A percentile compares a stretch with the other conserved stretches of the same genome.
Evolutionary conservation across 768 basidiomycete species (phyloP).

Genomic region (Macrolepiota dolichaula): DNA sequence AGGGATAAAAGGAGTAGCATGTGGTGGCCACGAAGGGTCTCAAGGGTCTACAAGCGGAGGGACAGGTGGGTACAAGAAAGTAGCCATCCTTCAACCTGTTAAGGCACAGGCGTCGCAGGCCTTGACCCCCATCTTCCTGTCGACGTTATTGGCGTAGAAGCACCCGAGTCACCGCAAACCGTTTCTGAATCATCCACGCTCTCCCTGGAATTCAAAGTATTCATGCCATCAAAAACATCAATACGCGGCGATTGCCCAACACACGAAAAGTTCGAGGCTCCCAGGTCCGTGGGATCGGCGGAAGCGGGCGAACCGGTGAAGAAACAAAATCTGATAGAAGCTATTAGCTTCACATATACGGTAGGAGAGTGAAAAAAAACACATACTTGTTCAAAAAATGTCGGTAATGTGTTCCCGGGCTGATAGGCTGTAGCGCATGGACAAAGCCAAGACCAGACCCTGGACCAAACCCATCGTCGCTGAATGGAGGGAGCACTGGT

Average conservation of each 20-base stretch:
- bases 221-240: background rate
- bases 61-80: too few relatives aligned
- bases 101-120: background rate
- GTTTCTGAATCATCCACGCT: background rate
- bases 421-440: conserved; percentile 18
- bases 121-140: conserved; percentile 3
- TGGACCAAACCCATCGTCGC: background rate
- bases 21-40: background rate
- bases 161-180: background rate
- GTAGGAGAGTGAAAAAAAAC: background rate
- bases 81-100: background rate
- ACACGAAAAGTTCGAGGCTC: background rate
- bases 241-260: background rate
- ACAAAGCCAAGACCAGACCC: background rate
- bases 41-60: background rate
- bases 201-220: background rate
- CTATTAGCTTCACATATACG: background rate
- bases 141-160: conserved; percentile 1
- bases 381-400: conserved; percentile 65
- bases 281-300: background rate
- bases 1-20: background rate
- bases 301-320: conserved; percentile 57
- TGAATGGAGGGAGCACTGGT: conserved; percentile 13
- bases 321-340: conserved; percentile 66
- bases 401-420: conserved; percentile 46